Conservation (phyloP, 108 stramenopile species). For the Epithemia pelagica region DNA sequence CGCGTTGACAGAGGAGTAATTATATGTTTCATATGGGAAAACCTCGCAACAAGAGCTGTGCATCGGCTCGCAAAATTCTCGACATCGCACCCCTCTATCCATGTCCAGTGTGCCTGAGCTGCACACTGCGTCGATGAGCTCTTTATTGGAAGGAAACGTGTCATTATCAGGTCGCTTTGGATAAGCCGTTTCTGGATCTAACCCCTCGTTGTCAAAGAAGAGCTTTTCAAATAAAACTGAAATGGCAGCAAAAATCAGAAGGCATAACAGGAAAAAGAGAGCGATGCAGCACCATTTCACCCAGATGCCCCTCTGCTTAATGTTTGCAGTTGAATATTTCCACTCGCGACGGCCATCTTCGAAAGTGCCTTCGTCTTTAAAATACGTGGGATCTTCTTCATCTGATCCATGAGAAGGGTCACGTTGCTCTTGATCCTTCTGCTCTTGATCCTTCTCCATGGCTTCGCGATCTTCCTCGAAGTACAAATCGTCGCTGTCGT, state of each 20-base stretch:
- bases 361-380: not conserved
- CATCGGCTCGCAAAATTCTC: constrained; percentile 1
- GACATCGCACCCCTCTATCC: constrained; percentile 8
- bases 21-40: constrained; percentile 1
- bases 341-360: constrained; percentile 9
- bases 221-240: constrained; percentile 6
- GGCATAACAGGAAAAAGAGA: constrained; percentile 4
- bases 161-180: constrained; percentile 1
- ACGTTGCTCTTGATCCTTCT: constrained; percentile 5
- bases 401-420: constrained; percentile 1
- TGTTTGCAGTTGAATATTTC: constrained; percentile 14
- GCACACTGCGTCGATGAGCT: not conserved
- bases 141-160: constrained; percentile 3
- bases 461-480: constrained; percentile 5
- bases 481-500: constrained; percentile 3
- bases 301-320: not conserved
- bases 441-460: not conserved
- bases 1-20: constrained; percentile 1
- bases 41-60: constrained; percentile 15
- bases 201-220: constrained; percentile 6
- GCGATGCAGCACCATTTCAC: constrained; percentile 3
- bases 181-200: not conserved
- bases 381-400: not conserved
- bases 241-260: constrained; percentile 1
- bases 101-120: not conserved